Percentiles rank a stretch among this genome's conserved stretches.
phyloP scores from a whole-genome alignment of 441 rosid genomes.

The Aleurites moluccanus region DNA sequence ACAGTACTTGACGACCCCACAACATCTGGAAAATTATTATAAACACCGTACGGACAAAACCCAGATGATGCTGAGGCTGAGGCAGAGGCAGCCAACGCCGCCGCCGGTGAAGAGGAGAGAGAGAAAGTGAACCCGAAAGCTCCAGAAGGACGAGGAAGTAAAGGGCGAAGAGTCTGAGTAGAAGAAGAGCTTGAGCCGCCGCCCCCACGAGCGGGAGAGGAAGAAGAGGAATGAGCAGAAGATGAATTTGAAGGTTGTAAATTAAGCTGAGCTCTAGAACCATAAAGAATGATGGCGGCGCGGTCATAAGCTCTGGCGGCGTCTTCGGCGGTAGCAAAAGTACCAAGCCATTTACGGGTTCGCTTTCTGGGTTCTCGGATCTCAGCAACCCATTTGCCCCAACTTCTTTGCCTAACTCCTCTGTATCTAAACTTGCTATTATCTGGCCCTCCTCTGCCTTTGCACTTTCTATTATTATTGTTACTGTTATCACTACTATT shows the following conservation, averaged over 20 bases:
- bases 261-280: slow-evolving; percentile 86
- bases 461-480: slow-evolving; percentile 42
- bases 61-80: slow-evolving; percentile 9
- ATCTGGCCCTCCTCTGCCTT: slow-evolving; percentile 93
- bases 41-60: slow-evolving; percentile 33
- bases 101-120: slow-evolving; percentile 12
- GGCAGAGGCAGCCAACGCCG: background rate
- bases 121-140: slow-evolving; percentile 28
- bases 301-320: slow-evolving; percentile 97
- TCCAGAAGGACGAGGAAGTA: slow-evolving; percentile 81
- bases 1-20: slow-evolving; percentile 23
- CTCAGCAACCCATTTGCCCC: slow-evolving; percentile 99
- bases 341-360: slow-evolving; percentile 90
- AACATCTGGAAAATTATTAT: slow-evolving; percentile 22
- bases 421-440: slow-evolving; percentile 80
- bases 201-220: slow-evolving; percentile 8
- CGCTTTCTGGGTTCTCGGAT: slow-evolving; percentile 92
- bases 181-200: slow-evolving; percentile 39
- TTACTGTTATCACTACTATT: slow-evolving; percentile 18
- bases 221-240: slow-evolving; percentile 28
- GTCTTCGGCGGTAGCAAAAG: slow-evolving; percentile 89
- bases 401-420: slow-evolving; percentile 90
- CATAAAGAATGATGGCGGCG: slow-evolving; percentile 81
- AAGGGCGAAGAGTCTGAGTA: slow-evolving; percentile 69
- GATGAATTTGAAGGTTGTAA: slow-evolving; percentile 58